phyloP scores from a whole-genome alignment of 75 land plant genomes.

The Azolla pinnata region DNA sequence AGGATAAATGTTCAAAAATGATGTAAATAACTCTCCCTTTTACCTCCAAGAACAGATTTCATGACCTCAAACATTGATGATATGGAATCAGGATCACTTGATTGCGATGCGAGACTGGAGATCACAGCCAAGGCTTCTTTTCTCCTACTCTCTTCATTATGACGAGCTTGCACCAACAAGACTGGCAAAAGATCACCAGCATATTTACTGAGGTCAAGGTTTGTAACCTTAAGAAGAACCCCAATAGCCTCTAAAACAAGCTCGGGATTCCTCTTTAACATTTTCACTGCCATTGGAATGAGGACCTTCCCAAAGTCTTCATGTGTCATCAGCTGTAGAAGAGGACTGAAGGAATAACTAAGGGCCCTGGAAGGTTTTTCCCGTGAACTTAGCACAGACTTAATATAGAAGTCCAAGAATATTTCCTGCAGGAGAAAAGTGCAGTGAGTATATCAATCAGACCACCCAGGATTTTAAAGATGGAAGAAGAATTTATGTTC shows the following conservation, averaged over 20 bases:
- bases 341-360: slow-evolving; percentile 58
- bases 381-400: slow-evolving; percentile 55
- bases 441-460: no score
- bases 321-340: slow-evolving; percentile 57
- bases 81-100: slow-evolving; percentile 85
- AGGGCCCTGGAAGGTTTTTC: slow-evolving; percentile 71
- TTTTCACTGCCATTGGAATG: slow-evolving; percentile 64
- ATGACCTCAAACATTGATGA: slow-evolving; percentile 59
- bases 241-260: slow-evolving; percentile 74
- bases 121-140: slow-evolving; percentile 48
- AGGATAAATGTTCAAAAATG: no score
- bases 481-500: no score
- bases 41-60: slow-evolving; percentile 79
- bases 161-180: slow-evolving; percentile 74
- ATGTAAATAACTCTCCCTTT: neutral
- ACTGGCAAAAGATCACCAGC: slow-evolving; percentile 68
- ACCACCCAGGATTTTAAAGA: no score
- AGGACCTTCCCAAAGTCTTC: slow-evolving; percentile 69
- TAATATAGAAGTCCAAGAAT: slow-evolving; percentile 80
- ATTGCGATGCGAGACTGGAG: slow-evolving; percentile 47
- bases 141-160: slow-evolving; percentile 70
- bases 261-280: slow-evolving; percentile 93
- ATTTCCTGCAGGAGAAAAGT: slow-evolving; percentile 39
- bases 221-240: slow-evolving; percentile 43
- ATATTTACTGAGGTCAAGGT: slow-evolving; percentile 86